These are phyloP conservation scores for Coemansia sp. DNA, from an alignment of 192 early-diverging fungal genomes.

Conservation along the genomic window DNA sequence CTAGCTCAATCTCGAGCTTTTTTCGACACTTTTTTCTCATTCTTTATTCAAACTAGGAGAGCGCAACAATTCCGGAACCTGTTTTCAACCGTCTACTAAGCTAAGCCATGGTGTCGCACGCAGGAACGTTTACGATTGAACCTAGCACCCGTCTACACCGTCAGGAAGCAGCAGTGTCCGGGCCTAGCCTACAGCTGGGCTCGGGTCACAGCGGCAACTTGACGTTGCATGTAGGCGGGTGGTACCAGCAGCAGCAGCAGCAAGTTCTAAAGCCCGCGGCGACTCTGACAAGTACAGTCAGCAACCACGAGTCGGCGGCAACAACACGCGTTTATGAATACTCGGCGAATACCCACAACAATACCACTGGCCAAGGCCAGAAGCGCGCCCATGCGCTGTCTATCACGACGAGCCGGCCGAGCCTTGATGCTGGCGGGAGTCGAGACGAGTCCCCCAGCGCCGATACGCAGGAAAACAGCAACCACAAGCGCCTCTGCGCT, in stretches of 20 bases:
- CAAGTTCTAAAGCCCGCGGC: constrained; percentile 11
- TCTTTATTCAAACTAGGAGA: too few relatives aligned
- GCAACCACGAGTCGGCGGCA: constrained; percentile 10
- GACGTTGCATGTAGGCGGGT: constrained; percentile 57
- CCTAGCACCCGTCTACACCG: constrained; percentile 55
- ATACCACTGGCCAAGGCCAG: not conserved
- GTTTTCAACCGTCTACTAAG: not conserved
- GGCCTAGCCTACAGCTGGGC: not conserved
- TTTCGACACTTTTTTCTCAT: not conserved
- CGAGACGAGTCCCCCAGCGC: not conserved
- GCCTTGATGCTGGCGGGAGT: not conserved
- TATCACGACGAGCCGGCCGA: not conserved
- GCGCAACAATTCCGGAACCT: not conserved
- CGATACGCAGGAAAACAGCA: not conserved
- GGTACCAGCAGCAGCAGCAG: constrained; percentile 32
- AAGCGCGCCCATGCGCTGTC: constrained; percentile 11
- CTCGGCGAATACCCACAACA: not conserved
- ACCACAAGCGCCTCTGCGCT: constrained; percentile 3
- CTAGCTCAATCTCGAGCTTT: not conserved
- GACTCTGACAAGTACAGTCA: not conserved
- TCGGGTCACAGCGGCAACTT: constrained; percentile 24
- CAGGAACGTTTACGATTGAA: constrained; percentile 36
- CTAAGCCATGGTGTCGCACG: constrained; percentile 31
- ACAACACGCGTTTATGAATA: constrained; percentile 4
- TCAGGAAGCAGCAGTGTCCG: constrained; percentile 27